Percentiles rank a stretch among this genome's conserved stretches.
Conservation (phyloP, 345 rosid genomes). For the Lepidium aucheri region DNA sequence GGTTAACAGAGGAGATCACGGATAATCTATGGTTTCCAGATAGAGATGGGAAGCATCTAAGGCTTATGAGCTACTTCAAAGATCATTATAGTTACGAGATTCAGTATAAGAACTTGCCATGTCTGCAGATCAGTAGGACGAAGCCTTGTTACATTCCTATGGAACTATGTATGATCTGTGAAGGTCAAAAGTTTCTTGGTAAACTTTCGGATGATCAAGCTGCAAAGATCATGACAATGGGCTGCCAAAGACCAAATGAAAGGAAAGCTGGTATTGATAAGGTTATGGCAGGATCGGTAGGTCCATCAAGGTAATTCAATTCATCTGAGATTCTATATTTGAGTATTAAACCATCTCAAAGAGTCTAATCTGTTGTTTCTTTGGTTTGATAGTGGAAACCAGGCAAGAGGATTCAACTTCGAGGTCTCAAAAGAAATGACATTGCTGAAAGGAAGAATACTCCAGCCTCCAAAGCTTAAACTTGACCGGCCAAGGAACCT, state of each 20-base stretch:
- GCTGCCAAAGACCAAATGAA: conserved; percentile 84
- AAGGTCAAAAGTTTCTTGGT: conserved; percentile 97
- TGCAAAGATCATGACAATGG: conserved; percentile 82
- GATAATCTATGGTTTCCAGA: conserved; percentile 74
- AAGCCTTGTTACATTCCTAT: conserved; percentile 95
- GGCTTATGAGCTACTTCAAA: conserved; percentile 76
- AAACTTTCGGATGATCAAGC: conserved; percentile 97
- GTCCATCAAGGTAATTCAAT: conserved; percentile 73
- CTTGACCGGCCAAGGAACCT: conserved; percentile 86
- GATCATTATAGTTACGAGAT: conserved; percentile 76
- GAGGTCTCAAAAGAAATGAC: conserved; percentile 81
- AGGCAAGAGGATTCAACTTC: conserved; percentile 65
- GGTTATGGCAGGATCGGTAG: conserved; percentile 72
- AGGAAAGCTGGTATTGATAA: conserved; percentile 70
- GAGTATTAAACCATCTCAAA: neutral
- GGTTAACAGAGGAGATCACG: conserved; percentile 69
- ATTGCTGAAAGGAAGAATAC: conserved; percentile 69
- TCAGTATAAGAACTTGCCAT: conserved; percentile 75
- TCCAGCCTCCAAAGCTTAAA: conserved; percentile 89
- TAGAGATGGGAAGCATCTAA: conserved; percentile 66
- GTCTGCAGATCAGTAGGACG: conserved; percentile 84
- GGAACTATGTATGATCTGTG: conserved; percentile 94
- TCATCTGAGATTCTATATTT: neutral
- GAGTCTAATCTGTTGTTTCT: conserved; percentile 3
- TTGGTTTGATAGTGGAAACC: conserved; percentile 57